Base-by-base conservation (phyloP, 2,329 filamentous ascomycete genomes). In the Pestalotiopsis sp. region DNA sequence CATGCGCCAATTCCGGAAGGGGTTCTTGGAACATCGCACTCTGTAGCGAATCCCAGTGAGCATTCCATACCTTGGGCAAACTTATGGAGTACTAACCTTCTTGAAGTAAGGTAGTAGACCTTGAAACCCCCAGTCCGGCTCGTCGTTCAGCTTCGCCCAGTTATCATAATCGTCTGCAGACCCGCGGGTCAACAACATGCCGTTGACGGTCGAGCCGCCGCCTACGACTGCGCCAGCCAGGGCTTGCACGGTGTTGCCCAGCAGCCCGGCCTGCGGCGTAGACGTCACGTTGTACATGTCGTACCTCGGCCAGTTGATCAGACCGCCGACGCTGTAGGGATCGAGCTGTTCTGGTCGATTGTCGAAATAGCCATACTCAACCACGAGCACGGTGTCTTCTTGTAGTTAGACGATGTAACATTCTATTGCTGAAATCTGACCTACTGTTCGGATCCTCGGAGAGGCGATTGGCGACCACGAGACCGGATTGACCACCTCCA, bases 401-500 rank as follows among this genome's bases (percentile, higher is more conserved):
- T 49, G 13, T 23, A 17, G 45, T 52, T n/a, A 36, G 31, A 36
- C 31, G 7, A 9, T 36, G 31, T 36, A 36, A 9, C 7, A 36
- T 36, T 36, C 31, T 36, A 7, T 36, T 36, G 31, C 31, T 36
- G 31, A 6, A 36, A 9, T 36, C 6, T 2, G 31, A 62, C 69
- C 58, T 63, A 75, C 76, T 70, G 4, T 69, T 71, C 1, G 68
- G 64, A 56, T 77, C 56, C 65, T 75, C 73, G 7, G 74, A 73
- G n/a, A 77, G 59, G 12, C 76, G 70, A 52, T 74, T 77, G 2
- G 75, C 75, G 52, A 76, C 68, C 0, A 75, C 74, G 1, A 76
- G 71, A 4, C 75, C 75, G 9, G 74, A 72, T 49, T 76, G 72
- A 4, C 76, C 76, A 7, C 72, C 73, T 7, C 76, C 75, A 13